Base-by-base conservation (phyloP, 257 asterid genomes). In the Lycium barbarum region DNA sequence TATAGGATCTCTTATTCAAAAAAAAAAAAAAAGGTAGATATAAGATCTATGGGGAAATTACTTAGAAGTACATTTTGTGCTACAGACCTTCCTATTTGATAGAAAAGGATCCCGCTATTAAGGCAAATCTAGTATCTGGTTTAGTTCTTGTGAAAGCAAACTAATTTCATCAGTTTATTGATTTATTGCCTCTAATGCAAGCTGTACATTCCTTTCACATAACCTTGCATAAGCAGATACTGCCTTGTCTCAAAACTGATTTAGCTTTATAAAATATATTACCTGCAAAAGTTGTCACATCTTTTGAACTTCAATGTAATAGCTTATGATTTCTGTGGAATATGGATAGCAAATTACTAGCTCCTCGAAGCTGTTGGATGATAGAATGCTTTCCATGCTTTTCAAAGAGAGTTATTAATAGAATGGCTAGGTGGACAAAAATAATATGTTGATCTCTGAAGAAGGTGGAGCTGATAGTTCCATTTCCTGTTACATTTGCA, bases 191-290 rank as follows among this genome's bases (percentile, higher is more conserved):
- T 2, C 38, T 78, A 78, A 74, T 13, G 51, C 26, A 76, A n/a
- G 47, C 13, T 78, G 9, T 53, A 22, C 62, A 78, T 14, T 53
- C 26, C 9, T 51, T 45, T 33, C 2, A 15, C 15, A 8, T 78
- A 53, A 76, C 47, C 63, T 76, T 13, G 81, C 61, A 20, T 55
- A 2, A 70, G 22, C 20, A 83, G 58, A 70, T 51, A 51, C 26
- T 51, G 22, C 70, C 7, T 59, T 55, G 47, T 20, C 86, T 57
- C 53, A 4, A 65, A 80, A 57, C 67, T 67, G 63, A 86, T 36
- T 67, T 38, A n/a, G 54, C 36, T 59, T 11, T 83, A 78, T 87
- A 17, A 18, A 7, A 59, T 17, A 59, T 0, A 59, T 59, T 15
- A 7, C 62, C 82, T 51, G 63, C 45, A 49, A 22, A 51, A 26